Percentiles rank a stretch among this genome's conserved stretches.
phyloP scores from a whole-genome alignment of 2,329 filamentous ascomycete species.

The Conoideocrella luteorostrata region DNA sequence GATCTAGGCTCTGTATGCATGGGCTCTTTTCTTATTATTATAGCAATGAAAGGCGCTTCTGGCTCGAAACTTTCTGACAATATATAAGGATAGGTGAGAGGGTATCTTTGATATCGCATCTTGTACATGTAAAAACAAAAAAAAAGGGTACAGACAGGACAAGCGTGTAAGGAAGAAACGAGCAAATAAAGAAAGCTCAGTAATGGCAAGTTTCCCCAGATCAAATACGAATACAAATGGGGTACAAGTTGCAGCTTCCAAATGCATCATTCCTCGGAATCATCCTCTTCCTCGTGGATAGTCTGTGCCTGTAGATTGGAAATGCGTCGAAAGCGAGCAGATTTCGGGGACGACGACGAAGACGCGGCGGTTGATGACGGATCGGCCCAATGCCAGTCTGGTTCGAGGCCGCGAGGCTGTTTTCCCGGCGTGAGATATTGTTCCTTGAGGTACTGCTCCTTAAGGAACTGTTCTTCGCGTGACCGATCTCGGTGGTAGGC shows the following conservation, averaged over 20 bases:
- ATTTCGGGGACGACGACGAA: slow-evolving; percentile 17
- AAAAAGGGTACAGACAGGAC: too few species aligned
- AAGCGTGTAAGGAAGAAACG: not conserved
- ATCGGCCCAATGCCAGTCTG: slow-evolving; percentile 33
- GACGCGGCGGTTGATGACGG: too few species aligned
- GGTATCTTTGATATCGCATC: slow-evolving; percentile 9
- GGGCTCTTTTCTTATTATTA: not conserved
- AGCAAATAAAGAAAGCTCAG: too few species aligned
- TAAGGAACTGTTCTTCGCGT: slow-evolving; percentile 14
- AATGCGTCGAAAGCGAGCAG: slow-evolving; percentile 30
- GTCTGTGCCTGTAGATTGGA: slow-evolving; percentile 55
- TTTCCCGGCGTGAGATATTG: slow-evolving; percentile 5
- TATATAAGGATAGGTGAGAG: not conserved
- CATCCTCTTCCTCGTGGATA: slow-evolving; percentile 69
- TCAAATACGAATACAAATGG: not conserved
- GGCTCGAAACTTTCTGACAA: too few species aligned
- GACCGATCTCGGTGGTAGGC: slow-evolving; percentile 1
- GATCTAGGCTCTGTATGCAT: too few species aligned
- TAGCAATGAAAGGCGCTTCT: too few species aligned
- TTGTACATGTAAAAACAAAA: slow-evolving; percentile 3
- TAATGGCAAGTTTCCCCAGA: too few species aligned
- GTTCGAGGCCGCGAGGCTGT: slow-evolving; percentile 20
- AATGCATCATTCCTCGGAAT: slow-evolving; percentile 42
- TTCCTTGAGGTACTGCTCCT: slow-evolving; percentile 8
- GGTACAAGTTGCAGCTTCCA: not conserved